A percentile compares a stretch with the other conserved stretches of the same genome.
phyloP scores from a whole-genome alignment of 192 early-diverging fungal genomes.

The Funneliformis geosporum region DNA sequence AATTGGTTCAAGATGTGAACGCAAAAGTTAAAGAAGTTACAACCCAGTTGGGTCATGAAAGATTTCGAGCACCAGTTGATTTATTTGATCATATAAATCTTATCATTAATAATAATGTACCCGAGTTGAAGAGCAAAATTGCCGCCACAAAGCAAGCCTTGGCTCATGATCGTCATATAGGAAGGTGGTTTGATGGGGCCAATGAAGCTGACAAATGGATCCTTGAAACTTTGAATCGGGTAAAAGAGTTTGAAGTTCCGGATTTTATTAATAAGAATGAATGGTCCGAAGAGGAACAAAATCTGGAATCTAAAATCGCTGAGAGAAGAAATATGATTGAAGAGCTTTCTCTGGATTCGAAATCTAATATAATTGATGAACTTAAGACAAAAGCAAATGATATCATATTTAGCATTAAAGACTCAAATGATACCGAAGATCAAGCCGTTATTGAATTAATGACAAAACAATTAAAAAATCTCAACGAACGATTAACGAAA shows the following conservation, averaged over 20 bases:
- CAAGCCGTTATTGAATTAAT: conserved; percentile 26
- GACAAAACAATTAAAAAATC: conserved; percentile 24
- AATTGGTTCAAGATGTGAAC: conserved; percentile 13
- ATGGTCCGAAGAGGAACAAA: conserved; percentile 21
- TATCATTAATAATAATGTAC: not conserved
- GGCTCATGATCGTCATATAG: conserved; percentile 23
- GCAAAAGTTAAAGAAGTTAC: conserved; percentile 22
- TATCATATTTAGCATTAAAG: conserved; percentile 11
- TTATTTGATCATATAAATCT: not conserved
- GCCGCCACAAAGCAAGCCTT: not conserved
- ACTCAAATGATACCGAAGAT: conserved; percentile 24
- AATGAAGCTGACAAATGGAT: conserved; percentile 31
- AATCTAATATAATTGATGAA: conserved; percentile 14
- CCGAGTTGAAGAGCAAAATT: conserved; percentile 20
- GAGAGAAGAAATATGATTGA: conserved; percentile 16
- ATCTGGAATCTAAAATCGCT: conserved; percentile 7
- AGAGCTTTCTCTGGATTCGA: not conserved
- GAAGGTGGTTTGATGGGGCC: conserved; percentile 29
- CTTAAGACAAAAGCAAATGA: conserved; percentile 26
- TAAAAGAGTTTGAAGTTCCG: conserved; percentile 30
- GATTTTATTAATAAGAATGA: conserved; percentile 32
- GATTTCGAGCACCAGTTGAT: conserved; percentile 13
- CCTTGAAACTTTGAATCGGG: not conserved
- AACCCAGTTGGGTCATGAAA: not conserved
- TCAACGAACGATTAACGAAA: conserved; percentile 19